Evolutionary conservation across 2,329 filamentous ascomycete species (phyloP), one percentile per base, ranked within the genome.

Genomic region (Endothia cerciana): DNA sequence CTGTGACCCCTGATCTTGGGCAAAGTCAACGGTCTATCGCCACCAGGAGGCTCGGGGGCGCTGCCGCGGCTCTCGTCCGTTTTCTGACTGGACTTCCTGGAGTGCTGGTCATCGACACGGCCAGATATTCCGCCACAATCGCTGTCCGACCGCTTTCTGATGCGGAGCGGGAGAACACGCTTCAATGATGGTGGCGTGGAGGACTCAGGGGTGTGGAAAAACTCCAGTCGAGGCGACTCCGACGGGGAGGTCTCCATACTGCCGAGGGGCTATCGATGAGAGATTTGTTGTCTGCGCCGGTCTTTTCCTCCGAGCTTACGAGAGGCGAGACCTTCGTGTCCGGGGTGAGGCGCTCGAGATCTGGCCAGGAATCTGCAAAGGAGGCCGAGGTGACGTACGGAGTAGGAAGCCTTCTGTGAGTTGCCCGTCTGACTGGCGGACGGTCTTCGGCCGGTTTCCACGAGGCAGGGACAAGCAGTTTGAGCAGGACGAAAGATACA

Each of bases 161-260:
- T 83, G 49, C 82, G 80, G 41, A 87, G 73, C 13, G 85, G 85
- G 40, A 77, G 77, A 22, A 83, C 71, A 49, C 72, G 51, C 51
- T 55, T 68, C 51, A 68, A 3, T n/a, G 59, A 13, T 8, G 64
- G 64, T 41, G 64, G 38, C 6, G 61, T 59, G 22, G 30, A 11
- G 41, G 51, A 13, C 47, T 59, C 63, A 25, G 60, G 60, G 67
- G 73, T 64, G 68, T 75, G 66, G 71, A 72, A 69, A 74, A 78
- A 68, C 71, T 76, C 77, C 72, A 75, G 65, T 60, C 70, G 63
- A 74, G 71, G 19, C 69, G 74, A 62, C 60, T 72, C 53, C 67
- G 69, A 59, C 70, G 70, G 62, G 60, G 69, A 15, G 73, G 75
- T 70, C 73, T 74, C 75, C 81, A 83, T 80, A 72, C 65, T 65